Base-by-base conservation (phyloP, 2,329 filamentous ascomycete genomes). In the Fusarium paranaense region DNA sequence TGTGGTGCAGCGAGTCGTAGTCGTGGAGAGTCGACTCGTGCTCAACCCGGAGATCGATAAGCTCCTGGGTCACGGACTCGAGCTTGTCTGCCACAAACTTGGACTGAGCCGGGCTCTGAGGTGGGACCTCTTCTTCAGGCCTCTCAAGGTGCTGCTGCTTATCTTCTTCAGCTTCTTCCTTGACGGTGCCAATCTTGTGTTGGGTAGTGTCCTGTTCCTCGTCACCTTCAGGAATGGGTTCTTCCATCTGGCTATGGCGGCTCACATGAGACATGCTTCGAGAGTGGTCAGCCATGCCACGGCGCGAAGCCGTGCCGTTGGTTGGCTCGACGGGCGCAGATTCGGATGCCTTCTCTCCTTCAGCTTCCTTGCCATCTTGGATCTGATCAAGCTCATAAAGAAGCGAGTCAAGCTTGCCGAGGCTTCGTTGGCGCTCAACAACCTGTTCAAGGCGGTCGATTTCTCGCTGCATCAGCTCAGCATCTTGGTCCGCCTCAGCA, bases 391-490 rank as follows among this genome's bases (percentile, higher is more conserved):
- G 89, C 79, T 99, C 97, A 76, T 97, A 92, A 0, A 99, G 89
- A 9, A 99, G 89, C 62, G 93, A 97, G 81, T 99, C 97, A 5
- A 99, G 89, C 82, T 98, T 97, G 45, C 97, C 97, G 5, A 99
- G 90, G 81, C 95, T 98, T 69, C 97, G 90, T 82, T 99, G 97
- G 58, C 97, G 94, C 82, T 98, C 96, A 61, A 99, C 91, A 9
- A 99, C 95, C 82, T 98, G 94, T 83, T 98, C 97, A 14, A 99
- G 87, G 37, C 96, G 91, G 79, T 98, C 94, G 72, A 99, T 94
- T 80, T 99, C 97, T 38, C 96, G 94, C 82, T 98, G 95, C 96
- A 99, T 98, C 70, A 98, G 86, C 81, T 98, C 97, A 73, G 94
- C 91, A 80, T 99, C 97, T 82, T 98, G 96, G 79, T 99, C 97